Percentiles rank a stretch among this genome's conserved stretches.
Evolutionary conservation across 345 rosid genomes (phyloP).

Genomic region (Rhodomyrtus tomentosa): DNA sequence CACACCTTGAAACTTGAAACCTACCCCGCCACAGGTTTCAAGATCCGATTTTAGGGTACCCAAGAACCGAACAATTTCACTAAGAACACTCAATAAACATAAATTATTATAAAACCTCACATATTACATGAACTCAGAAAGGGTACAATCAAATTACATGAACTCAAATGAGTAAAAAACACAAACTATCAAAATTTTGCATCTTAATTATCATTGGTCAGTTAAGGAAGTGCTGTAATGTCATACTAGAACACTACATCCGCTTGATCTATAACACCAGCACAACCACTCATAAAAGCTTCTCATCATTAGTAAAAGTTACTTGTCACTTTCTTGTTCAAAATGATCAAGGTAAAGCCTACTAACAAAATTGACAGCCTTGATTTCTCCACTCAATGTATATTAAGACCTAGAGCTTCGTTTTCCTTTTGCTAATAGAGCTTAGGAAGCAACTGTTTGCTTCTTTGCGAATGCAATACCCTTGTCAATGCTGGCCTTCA

Average conservation of each 20-base stretch:
- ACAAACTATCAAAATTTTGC: neutral
- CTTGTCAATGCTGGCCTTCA: constrained; percentile 80
- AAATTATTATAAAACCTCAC: too few relatives aligned
- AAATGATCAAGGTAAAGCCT: neutral
- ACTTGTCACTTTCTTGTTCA: constrained; percentile 3
- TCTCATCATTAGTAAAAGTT: neutral
- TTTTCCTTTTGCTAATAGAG: neutral
- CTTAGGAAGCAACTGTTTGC: constrained; percentile 41
- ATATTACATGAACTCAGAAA: neutral
- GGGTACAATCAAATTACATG: neutral
- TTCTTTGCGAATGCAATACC: constrained; percentile 67
- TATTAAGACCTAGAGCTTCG: neutral
- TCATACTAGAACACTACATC: neutral
- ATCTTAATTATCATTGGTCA: neutral
- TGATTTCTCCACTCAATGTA: neutral
- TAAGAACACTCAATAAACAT: neutral
- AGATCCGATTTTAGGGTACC: too few relatives aligned
- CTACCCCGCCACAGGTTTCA: too few relatives aligned
- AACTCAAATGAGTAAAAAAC: neutral
- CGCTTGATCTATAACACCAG: neutral
- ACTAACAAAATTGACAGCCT: constrained; percentile 16
- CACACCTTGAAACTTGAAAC: too few relatives aligned
- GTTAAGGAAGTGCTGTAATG: neutral
- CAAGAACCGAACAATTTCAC: neutral
- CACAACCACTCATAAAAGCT: neutral